These are phyloP conservation scores for Teratosphaeria zuluensis DNA, from an alignment of 2,329 filamentous ascomycete genomes.

Conservation along the genomic window DNA sequence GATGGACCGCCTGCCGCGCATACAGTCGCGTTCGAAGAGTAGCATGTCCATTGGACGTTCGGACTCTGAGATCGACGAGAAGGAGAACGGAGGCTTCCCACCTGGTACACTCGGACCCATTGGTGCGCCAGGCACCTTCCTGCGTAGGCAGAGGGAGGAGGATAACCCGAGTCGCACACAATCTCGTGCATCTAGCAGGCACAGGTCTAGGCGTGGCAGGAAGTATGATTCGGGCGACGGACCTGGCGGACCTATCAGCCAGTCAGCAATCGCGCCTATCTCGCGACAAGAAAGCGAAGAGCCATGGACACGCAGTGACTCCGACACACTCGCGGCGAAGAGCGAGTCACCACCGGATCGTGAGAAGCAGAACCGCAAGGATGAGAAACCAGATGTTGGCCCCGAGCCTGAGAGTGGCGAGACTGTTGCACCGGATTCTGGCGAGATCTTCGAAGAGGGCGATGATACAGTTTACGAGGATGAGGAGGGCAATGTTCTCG, in stretches of 20 bases:
- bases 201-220: conserved; percentile 50
- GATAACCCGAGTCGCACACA: conserved; percentile 54
- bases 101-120: conserved; percentile 64
- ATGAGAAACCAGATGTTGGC: conserved; percentile 2
- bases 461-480: conserved; percentile 73
- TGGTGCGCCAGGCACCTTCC: conserved; percentile 63
- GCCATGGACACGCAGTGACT: conserved; percentile 32
- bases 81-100: conserved; percentile 42
- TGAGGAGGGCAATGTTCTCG: conserved; percentile 74
- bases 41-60: conserved; percentile 63
- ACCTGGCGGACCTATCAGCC: conserved; percentile 76
- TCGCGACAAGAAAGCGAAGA: conserved; percentile 26
- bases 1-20: conserved; percentile 84
- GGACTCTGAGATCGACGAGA: conserved; percentile 52
- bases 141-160: conserved; percentile 69
- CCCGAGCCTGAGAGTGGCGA: conserved; percentile 13
- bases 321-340: conserved; percentile 35
- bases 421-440: conserved; percentile 19
- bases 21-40: conserved; percentile 73
- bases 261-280: conserved; percentile 77
- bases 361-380: conserved; percentile 19
- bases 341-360: conserved; percentile 23
- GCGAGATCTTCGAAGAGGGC: conserved; percentile 76
- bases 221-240: conserved; percentile 59
- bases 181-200: conserved; percentile 56